phyloP scores from a whole-genome alignment of 1,284 basidiomycete species.

The Sanghuangporus sanghuang region DNA sequence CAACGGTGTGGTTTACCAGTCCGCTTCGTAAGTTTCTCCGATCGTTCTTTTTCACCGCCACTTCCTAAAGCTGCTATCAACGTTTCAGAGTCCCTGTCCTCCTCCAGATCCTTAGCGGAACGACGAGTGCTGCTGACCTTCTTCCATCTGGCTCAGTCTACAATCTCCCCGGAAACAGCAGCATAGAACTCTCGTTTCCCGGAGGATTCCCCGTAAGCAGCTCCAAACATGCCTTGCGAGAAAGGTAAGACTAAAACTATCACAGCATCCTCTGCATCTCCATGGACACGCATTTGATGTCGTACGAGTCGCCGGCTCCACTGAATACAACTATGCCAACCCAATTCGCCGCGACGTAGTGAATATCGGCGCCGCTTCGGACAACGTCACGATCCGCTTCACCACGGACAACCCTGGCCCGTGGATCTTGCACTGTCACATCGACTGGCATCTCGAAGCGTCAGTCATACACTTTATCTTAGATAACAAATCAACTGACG shows the following conservation, averaged over 20 bases:
- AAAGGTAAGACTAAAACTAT: not conserved
- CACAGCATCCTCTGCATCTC: conserved; percentile 33
- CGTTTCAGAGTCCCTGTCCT: conserved; percentile 37
- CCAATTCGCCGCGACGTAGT: conserved; percentile 35
- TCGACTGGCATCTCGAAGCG: conserved; percentile 33
- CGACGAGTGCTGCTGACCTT: conserved; percentile 36
- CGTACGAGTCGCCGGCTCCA: conserved; percentile 29
- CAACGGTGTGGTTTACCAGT: conserved; percentile 1
- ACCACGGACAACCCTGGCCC: conserved; percentile 43
- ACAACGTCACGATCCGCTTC: conserved; percentile 31
- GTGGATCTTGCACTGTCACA: conserved; percentile 45
- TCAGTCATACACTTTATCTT: conserved; percentile 37
- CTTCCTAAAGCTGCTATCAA: conserved; percentile 4
- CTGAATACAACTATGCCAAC: conserved; percentile 31
- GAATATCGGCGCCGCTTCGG: conserved; percentile 24
- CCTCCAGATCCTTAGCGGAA: conserved; percentile 48
- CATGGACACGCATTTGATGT: conserved; percentile 33
- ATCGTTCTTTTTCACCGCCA: too few species aligned
- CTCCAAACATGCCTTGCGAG: not conserved
- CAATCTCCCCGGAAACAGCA: conserved; percentile 38
- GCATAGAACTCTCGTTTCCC: conserved; percentile 38
- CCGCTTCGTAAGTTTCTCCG: too few species aligned
- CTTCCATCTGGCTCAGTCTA: conserved; percentile 42
- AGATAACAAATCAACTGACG: not conserved
- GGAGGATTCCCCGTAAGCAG: conserved; percentile 29